These are phyloP conservation scores for Sonneratia caseolaris DNA, from an alignment of 345 rosid species.

Conservation along the genomic window DNA sequence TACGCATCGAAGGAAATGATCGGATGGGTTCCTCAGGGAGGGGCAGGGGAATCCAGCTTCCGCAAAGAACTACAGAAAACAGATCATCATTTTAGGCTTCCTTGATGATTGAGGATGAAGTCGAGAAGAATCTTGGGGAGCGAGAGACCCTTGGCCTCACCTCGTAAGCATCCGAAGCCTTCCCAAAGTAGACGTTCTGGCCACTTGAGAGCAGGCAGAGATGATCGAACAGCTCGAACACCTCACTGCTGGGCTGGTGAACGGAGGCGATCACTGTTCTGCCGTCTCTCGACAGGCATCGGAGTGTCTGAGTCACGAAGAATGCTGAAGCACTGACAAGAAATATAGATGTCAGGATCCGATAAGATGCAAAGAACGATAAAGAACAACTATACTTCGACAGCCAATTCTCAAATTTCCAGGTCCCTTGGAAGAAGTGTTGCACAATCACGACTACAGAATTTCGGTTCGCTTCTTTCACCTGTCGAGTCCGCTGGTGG, in stretches of 20 bases:
- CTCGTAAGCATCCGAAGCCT: slow-evolving; percentile 78
- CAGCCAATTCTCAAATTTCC: too few species aligned
- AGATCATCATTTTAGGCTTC: not conserved
- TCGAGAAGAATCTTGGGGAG: not conserved
- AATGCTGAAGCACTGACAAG: slow-evolving; percentile 84
- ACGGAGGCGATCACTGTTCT: slow-evolving; percentile 92
- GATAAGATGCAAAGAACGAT: not conserved
- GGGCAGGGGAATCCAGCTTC: slow-evolving; percentile 98
- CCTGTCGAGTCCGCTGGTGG: slow-evolving; percentile 98
- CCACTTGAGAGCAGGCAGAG: slow-evolving; percentile 85
- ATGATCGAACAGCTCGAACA: slow-evolving; percentile 83
- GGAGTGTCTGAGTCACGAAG: slow-evolving; percentile 85
- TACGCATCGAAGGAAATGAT: slow-evolving; percentile 86
- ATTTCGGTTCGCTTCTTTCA: slow-evolving; percentile 6
- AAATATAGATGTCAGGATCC: not conserved
- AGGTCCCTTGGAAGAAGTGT: too few species aligned
- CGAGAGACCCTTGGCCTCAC: slow-evolving; percentile 16
- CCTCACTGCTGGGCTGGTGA: slow-evolving; percentile 95
- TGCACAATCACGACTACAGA: too few species aligned
- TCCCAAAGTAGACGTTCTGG: slow-evolving; percentile 86
- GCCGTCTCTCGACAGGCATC: slow-evolving; percentile 80
- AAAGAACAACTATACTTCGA: too few species aligned
- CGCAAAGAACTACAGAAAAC: slow-evolving; percentile 64
- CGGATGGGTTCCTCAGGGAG: slow-evolving; percentile 87
- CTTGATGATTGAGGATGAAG: not conserved